phyloP scores from a whole-genome alignment of 2,329 filamentous ascomycete genomes.

The Nakataea oryzae region DNA sequence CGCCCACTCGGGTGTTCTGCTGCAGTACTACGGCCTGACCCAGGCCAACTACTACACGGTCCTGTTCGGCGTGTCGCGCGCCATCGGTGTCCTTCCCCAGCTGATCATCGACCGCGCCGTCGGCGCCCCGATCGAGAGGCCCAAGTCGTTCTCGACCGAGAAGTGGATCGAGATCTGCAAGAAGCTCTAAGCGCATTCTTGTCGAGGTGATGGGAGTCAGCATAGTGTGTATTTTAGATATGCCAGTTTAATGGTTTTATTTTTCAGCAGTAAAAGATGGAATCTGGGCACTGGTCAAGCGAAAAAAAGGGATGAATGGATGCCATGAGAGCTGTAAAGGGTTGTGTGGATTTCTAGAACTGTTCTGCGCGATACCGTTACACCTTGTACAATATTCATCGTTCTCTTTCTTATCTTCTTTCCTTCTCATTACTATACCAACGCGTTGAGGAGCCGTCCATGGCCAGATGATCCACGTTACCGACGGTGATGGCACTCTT shows the following conservation, averaged over 20 bases:
- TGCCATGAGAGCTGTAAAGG: constrained; percentile 2
- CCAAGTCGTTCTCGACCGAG: constrained; percentile 97
- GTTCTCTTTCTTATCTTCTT: not conserved
- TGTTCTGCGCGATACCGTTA: constrained; percentile 3
- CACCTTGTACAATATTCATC: constrained; percentile 3
- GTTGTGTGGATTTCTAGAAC: constrained; percentile 3
- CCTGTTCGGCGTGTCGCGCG: constrained; percentile 96
- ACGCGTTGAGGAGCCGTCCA: not conserved
- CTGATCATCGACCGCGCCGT: constrained; percentile 98
- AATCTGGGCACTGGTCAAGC: not conserved
- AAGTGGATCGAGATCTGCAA: constrained; percentile 92
- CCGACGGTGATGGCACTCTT: no score
- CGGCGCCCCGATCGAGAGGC: constrained; percentile 93
- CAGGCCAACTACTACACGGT: constrained; percentile 99
- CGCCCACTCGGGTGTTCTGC: constrained; percentile 95
- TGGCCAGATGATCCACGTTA: not conserved
- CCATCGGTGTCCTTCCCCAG: constrained; percentile 96
- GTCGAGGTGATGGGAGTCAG: not conserved
- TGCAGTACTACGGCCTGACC: constrained; percentile 98
- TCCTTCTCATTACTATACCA: not conserved
- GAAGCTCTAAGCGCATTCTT: constrained; percentile 58
- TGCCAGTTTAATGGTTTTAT: not conserved
- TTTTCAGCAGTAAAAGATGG: not conserved
- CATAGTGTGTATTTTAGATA: constrained; percentile 7
- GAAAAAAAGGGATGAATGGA: constrained; percentile 1